Percentiles rank a stretch among this genome's conserved stretches.
These are phyloP conservation scores for Mallotus nudiflorus DNA, from an alignment of 345 rosid genomes.

Conservation along the genomic window DNA sequence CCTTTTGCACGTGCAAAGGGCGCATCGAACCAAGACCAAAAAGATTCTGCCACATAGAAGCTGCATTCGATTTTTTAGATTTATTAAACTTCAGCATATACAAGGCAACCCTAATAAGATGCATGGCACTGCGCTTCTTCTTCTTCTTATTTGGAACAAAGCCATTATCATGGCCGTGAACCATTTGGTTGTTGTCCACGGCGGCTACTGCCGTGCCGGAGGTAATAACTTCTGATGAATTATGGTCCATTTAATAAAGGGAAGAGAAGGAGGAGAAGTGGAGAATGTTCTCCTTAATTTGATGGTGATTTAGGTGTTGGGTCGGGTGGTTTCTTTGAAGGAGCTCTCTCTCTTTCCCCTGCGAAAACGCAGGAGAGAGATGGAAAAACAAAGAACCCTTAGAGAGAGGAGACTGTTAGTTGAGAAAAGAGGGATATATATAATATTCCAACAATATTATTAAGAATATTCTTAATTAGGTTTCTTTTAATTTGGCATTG, in stretches of 20 bases:
- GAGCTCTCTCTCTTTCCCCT: slow-evolving; percentile 14
- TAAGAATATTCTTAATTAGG: too few species aligned
- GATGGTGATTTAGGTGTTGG: neutral
- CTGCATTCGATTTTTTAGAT: slow-evolving; percentile 36
- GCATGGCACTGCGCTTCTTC: slow-evolving; percentile 45
- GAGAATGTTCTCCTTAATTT: too few species aligned
- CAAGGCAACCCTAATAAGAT: slow-evolving; percentile 46
- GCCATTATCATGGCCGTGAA: too few species aligned
- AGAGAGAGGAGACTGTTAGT: neutral
- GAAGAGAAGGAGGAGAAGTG: too few species aligned
- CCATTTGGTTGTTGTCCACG: slow-evolving; percentile 9
- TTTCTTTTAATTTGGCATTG: too few species aligned
- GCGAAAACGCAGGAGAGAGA: slow-evolving; percentile 19
- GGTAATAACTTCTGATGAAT: slow-evolving; percentile 1
- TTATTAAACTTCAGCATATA: slow-evolving; percentile 38
- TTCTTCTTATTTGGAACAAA: slow-evolving; percentile 13
- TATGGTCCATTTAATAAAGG: slow-evolving; percentile 20
- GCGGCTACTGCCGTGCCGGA: slow-evolving; percentile 1
- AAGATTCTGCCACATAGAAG: slow-evolving; percentile 17
- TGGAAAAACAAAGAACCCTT: neutral
- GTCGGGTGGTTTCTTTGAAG: neutral
- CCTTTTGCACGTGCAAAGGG: slow-evolving; percentile 18
- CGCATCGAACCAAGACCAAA: slow-evolving; percentile 24
- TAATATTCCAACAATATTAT: too few species aligned
- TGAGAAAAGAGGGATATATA: neutral